Evolutionary conservation across 768 basidiomycete genomes (phyloP).

Genomic region (Suillus discolor): DNA sequence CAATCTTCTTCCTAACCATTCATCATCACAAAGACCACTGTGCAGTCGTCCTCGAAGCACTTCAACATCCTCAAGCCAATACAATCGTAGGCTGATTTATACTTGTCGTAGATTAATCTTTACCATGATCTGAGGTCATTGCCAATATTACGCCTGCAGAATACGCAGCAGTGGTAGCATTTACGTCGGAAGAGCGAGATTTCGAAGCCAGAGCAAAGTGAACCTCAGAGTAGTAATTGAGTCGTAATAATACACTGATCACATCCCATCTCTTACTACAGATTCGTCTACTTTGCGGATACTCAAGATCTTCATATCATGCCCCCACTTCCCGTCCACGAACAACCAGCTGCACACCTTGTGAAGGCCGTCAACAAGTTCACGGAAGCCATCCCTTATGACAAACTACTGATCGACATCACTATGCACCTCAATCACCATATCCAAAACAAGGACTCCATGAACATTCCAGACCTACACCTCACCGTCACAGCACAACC

Average conservation of each 20-base stretch:
- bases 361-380: not conserved
- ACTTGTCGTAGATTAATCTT: not conserved
- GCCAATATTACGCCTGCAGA: not conserved
- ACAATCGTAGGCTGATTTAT: not conserved
- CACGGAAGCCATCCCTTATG: not conserved
- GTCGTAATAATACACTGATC: not conserved
- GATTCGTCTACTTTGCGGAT: not conserved
- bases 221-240: not conserved
- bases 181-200: not conserved
- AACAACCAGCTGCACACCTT: not conserved
- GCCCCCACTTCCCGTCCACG: not conserved
- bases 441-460: not conserved
- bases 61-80: not conserved
- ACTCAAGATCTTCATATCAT: not conserved
- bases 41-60: not conserved
- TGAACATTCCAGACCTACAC: not conserved
- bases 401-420: not conserved
- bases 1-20: not conserved
- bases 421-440: not conserved
- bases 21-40: not conserved
- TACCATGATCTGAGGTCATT: not conserved
- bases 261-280: not conserved
- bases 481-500: not conserved
- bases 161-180: not conserved
- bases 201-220: not conserved